Base-by-base conservation (phyloP, 75 land plant genomes). In the Gnetum montanum region DNA sequence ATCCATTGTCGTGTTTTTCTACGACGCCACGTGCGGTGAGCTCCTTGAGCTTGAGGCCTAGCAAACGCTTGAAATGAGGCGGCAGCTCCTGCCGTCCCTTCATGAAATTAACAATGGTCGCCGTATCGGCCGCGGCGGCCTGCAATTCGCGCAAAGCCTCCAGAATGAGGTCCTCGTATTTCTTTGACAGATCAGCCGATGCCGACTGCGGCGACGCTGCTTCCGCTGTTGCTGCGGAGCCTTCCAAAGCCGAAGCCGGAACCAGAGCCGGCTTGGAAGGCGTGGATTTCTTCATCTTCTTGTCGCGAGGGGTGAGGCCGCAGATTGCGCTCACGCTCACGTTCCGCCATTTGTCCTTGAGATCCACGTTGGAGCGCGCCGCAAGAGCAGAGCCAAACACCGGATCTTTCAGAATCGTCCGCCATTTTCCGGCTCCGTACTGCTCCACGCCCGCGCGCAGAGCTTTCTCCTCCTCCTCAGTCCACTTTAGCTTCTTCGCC, bases 311-410 rank as follows among this genome's bases (percentile, higher is more conserved):
- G 40, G 24, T 44, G 67, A 23, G 82, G 75, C 63, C 80, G 73
- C 6, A 71, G 78, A 58, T 83, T 79, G 3, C 43, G 13, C 43
- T 13, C n/a, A 40, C 13, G 43, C n/a, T n/a, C 82, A 88, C 62
- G 40, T 88, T 85, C 56, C 94, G 67, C 94, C 94, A 85, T 81
- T 88, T 88, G 57, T 88, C 94, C 94, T 83, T 83, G 56, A 83
- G 64, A 45, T 83, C 86, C 55, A 83, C 81, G 57, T 83, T 83
- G 57, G 86, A 79, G 46, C 86, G 86, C 34, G 79, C 40, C 30
- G 54, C 54, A 36, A 83, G 79, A 36, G 53, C 46, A 34, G 26
- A 60, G 27, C 66, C 69, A 60, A 82, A 82, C 48, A 77, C 85
- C 1, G 80, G 77, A 34, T 82, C 85, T 54, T 68, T 77, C 38